phyloP scores from a whole-genome alignment of 257 asterid genomes.

The Solanum sparsipilum region DNA sequence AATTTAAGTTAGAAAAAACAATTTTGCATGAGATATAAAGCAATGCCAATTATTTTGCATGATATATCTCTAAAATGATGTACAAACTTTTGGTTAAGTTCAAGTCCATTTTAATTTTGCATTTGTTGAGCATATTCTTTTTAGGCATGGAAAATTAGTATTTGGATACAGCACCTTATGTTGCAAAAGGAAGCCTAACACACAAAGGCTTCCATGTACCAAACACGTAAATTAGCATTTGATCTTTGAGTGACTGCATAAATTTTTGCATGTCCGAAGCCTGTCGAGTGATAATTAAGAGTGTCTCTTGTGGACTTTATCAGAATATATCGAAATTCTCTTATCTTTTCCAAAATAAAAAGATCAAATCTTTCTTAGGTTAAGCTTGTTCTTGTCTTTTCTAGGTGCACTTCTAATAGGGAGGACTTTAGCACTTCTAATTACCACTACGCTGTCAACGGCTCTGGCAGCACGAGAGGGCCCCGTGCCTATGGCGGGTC shows the following conservation, averaged over 20 bases:
- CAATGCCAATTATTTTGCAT: not conserved
- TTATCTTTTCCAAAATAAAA: not conserved
- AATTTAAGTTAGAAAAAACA: not conserved
- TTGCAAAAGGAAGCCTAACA: not conserved
- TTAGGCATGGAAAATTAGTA: not conserved
- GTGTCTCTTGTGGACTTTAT: not conserved
- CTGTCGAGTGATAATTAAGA: not conserved
- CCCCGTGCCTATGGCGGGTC: constrained; percentile 75
- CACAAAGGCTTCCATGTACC: not conserved
- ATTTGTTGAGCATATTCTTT: not conserved
- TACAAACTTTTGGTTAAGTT: not conserved
- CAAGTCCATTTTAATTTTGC: not conserved
- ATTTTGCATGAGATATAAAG: not conserved
- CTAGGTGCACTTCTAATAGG: constrained; percentile 74
- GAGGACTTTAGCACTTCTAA: constrained; percentile 72
- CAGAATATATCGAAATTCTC: not conserved
- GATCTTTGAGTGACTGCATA: not conserved
- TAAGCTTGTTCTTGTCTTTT: constrained; percentile 8
- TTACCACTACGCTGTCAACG: constrained; percentile 75
- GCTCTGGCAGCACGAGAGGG: constrained; percentile 92
- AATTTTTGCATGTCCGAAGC: not conserved
- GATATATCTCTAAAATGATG: not conserved
- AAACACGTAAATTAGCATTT: not conserved
- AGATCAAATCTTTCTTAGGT: not conserved
- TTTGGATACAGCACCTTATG: not conserved